Evolutionary conservation across 2,329 filamentous ascomycete genomes (phyloP).

Genomic region (Neofusicoccum sp.): DNA sequence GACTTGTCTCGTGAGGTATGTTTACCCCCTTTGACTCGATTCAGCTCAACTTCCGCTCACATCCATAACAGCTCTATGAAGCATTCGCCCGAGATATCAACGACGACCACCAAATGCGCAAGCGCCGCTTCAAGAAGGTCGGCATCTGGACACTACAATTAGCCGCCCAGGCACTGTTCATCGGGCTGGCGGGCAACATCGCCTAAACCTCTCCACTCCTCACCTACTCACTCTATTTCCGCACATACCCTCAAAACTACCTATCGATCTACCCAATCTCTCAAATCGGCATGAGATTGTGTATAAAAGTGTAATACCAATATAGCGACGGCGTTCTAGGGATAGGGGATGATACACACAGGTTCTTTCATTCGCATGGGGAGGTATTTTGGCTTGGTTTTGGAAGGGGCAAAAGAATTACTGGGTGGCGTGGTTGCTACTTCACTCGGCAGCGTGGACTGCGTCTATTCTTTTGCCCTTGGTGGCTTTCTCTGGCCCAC

Average conservation of each 20-base stretch:
- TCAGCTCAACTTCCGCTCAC: slow-evolving; percentile 4
- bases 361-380: background rate
- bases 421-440: background rate
- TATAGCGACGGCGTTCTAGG: slow-evolving; percentile 13
- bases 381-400: background rate
- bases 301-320: slow-evolving; percentile 12
- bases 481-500: background rate
- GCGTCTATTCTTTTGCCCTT: background rate
- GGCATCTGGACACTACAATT: slow-evolving; percentile 94
- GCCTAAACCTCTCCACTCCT: slow-evolving; percentile 38
- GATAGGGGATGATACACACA: background rate
- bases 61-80: slow-evolving; percentile 66
- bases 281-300: background rate
- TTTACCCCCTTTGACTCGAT: slow-evolving; percentile 6
- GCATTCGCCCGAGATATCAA: slow-evolving; percentile 91
- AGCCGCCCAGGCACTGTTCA: slow-evolving; percentile 87
- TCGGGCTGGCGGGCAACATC: slow-evolving; percentile 86
- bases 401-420: background rate
- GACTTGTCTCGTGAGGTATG: slow-evolving; percentile 79
- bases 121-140: slow-evolving; percentile 87
- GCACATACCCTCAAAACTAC: background rate
- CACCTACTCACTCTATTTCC: background rate
- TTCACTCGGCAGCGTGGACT: background rate
- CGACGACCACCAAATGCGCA: slow-evolving; percentile 83
- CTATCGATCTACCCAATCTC: background rate